Evolutionary conservation across 2,329 filamentous ascomycete species (phyloP).

Genomic region (Capronia coronata): DNA sequence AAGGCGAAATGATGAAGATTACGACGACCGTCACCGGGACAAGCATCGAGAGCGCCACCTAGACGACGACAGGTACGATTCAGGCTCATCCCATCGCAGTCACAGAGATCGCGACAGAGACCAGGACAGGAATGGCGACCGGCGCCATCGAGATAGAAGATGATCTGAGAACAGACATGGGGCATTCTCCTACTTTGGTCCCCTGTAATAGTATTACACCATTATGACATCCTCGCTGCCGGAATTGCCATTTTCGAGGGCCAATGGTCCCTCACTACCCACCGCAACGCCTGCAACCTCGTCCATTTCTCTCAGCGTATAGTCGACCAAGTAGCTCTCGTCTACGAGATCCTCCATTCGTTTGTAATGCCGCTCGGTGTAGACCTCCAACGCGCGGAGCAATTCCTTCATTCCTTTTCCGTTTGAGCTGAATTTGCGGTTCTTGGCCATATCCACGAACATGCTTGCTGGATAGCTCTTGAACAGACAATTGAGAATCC

Average conservation of each 20-base stretch:
- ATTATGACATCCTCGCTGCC: constrained; percentile 15
- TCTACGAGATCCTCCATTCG: constrained; percentile 83
- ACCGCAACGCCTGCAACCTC: constrained; percentile 47
- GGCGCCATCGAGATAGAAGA: constrained; percentile 28
- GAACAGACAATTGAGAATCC: constrained; percentile 72
- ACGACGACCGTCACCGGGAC: constrained; percentile 31
- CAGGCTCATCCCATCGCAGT: constrained; percentile 25
- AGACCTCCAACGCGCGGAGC: constrained; percentile 75
- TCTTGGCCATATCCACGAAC: constrained; percentile 60
- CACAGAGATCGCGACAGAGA: constrained; percentile 28
- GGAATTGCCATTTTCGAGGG: constrained; percentile 8
- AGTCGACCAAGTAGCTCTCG: constrained; percentile 90
- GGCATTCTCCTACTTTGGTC: background rate
- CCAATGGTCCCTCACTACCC: constrained; percentile 14
- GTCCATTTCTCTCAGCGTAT: constrained; percentile 90
- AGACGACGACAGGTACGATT: constrained; percentile 28
- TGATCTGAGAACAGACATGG: background rate
- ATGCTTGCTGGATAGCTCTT: constrained; percentile 72
- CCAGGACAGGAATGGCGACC: constrained; percentile 20
- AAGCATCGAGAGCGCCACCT: constrained; percentile 32
- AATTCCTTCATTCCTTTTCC: constrained; percentile 61
- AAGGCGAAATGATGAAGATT: constrained; percentile 32
- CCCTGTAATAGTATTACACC: constrained; percentile 3
- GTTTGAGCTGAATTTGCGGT: constrained; percentile 12
- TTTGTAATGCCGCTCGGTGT: constrained; percentile 89